A percentile compares a stretch with the other conserved stretches of the same genome.
These are phyloP conservation scores for Penicillium parvum DNA, from an alignment of 495 filamentous ascomycete species.

Conservation along the genomic window DNA sequence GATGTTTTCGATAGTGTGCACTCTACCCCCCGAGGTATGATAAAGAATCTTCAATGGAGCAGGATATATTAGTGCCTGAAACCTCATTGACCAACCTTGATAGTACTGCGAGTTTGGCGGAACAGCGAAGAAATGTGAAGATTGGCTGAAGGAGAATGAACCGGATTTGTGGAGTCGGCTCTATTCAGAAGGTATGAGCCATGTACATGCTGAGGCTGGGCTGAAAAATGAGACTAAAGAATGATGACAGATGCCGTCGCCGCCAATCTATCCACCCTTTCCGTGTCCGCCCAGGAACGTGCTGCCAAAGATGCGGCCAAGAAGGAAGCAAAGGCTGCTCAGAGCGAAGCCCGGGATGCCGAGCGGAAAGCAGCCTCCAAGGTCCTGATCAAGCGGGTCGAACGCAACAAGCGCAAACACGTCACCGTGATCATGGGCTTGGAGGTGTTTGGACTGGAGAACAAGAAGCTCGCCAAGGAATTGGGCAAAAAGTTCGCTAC, in stretches of 20 bases:
- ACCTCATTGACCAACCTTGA: neutral
- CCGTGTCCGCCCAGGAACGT: conserved; percentile 82
- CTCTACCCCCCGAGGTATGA: conserved; percentile 87
- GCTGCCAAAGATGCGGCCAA: conserved; percentile 92
- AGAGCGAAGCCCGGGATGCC: conserved; percentile 72
- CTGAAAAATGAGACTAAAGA: too few species aligned
- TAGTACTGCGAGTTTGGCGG: conserved; percentile 99
- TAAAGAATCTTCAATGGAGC: neutral
- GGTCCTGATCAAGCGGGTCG: conserved; percentile 90
- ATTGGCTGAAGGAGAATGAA: conserved; percentile 81
- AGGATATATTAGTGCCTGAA: too few species aligned
- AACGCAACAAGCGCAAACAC: conserved; percentile 95
- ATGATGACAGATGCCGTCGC: conserved; percentile 72
- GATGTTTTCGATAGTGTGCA: conserved; percentile 62
- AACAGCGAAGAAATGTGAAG: conserved; percentile 95
- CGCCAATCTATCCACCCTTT: conserved; percentile 77
- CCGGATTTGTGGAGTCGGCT: conserved; percentile 67
- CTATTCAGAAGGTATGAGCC: conserved; percentile 72
- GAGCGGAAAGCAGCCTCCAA: conserved; percentile 74
- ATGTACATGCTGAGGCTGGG: neutral
- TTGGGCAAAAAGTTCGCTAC: conserved; percentile 67
- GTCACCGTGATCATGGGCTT: conserved; percentile 87
- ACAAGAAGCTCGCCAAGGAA: conserved; percentile 73
- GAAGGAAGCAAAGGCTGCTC: conserved; percentile 87
- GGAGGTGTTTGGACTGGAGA: conserved; percentile 82